A percentile compares a stretch with the other conserved stretches of the same genome.
Conservation (phyloP, 2,329 filamentous ascomycete species). For the Pseudogymnoascus sp. region DNA sequence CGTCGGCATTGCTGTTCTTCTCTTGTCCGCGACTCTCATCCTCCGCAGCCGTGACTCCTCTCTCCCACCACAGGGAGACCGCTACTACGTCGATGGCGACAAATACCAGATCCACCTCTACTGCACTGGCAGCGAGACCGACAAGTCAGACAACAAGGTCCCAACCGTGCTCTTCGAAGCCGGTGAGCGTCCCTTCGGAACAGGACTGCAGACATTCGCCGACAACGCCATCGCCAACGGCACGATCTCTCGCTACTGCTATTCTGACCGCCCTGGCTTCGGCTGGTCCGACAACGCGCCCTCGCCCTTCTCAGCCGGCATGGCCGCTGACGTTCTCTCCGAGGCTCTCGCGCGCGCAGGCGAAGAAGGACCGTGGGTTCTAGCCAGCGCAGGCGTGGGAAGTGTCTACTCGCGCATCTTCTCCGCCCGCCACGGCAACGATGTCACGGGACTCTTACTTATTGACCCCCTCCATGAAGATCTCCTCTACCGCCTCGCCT, state of each 20-base stretch:
- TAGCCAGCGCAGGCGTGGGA: conserved; percentile 79
- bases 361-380: conserved; percentile 81
- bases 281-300: conserved; percentile 88
- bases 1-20: conserved; percentile 58
- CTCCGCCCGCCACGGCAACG: conserved; percentile 67
- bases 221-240: conserved; percentile 68
- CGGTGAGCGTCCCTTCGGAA: conserved; percentile 70
- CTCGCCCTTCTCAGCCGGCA: conserved; percentile 85
- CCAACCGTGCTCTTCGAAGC: conserved; percentile 82
- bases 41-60: conserved; percentile 73
- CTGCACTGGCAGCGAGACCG: conserved; percentile 66
- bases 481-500: conserved; percentile 59
- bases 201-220: conserved; percentile 72
- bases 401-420: conserved; percentile 89
- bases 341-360: conserved; percentile 74
- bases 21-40: conserved; percentile 72
- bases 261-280: conserved; percentile 85
- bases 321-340: conserved; percentile 81
- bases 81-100: conserved; percentile 71
- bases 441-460: conserved; percentile 71
- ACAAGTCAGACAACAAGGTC: conserved; percentile 44
- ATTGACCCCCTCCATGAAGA: conserved; percentile 89
- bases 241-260: conserved; percentile 83
- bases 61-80: conserved; percentile 62
- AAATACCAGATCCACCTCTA: conserved; percentile 84